Conservation (phyloP, 306 rosid species). For the Hippophae rhamnoides region DNA sequence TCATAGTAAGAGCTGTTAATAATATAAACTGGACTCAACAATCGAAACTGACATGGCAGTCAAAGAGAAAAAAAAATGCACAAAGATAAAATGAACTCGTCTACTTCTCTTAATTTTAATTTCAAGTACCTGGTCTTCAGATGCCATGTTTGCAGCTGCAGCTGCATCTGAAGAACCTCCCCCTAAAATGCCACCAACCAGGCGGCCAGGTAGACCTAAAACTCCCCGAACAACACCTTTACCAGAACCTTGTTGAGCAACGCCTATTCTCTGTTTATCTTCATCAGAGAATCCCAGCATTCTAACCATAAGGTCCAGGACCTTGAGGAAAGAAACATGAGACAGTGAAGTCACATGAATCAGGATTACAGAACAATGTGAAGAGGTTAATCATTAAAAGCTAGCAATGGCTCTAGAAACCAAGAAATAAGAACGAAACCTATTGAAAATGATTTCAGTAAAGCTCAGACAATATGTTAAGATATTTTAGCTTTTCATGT, state of each 20-base stretch:
- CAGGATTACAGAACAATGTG: neutral
- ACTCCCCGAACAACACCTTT: slow-evolving; percentile 98
- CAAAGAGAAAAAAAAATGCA: too few relatives aligned
- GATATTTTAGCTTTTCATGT: too few relatives aligned
- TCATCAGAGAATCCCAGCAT: slow-evolving; percentile 92
- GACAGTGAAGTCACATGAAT: slow-evolving; percentile 15
- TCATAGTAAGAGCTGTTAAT: too few relatives aligned
- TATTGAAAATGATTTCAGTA: too few relatives aligned
- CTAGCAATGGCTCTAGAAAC: too few relatives aligned
- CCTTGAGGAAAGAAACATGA: slow-evolving; percentile 30
- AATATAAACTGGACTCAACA: too few relatives aligned
- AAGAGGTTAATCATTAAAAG: too few relatives aligned
- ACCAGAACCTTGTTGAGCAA: slow-evolving; percentile 73
- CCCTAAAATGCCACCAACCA: slow-evolving; percentile 87
- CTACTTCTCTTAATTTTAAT: too few relatives aligned
- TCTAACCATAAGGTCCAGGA: slow-evolving; percentile 92
- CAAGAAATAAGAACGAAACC: too few relatives aligned
- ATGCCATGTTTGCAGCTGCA: slow-evolving; percentile 36
- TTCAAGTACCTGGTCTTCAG: slow-evolving; percentile 62
- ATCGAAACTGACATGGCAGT: too few relatives aligned
- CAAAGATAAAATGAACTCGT: too few relatives aligned
- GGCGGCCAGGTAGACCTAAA: slow-evolving; percentile 86
- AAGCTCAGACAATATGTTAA: too few relatives aligned
- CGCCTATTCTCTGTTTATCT: slow-evolving; percentile 87
- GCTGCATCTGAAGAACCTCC: slow-evolving; percentile 54